A percentile compares a stretch with the other conserved stretches of the same genome.
These are phyloP conservation scores for Rhizophora apiculata DNA, from an alignment of 345 rosid genomes.

Conservation along the genomic window DNA sequence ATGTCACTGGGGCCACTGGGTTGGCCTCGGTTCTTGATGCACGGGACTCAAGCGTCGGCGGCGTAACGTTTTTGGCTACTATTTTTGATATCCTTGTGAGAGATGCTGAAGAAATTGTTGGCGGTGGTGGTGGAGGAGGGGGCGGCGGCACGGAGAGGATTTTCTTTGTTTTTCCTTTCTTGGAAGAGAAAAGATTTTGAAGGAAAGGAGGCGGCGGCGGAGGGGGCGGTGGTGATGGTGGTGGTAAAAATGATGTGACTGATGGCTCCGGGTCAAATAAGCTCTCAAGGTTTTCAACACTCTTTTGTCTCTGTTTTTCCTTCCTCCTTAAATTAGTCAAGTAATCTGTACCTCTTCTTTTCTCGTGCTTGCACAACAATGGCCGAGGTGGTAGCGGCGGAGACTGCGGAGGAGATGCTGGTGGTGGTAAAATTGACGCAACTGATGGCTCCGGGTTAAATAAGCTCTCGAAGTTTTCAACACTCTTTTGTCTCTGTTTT, in stretches of 20 bases:
- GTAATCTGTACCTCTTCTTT: no score
- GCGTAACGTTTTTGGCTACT: background rate
- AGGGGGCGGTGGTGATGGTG: constrained; percentile 23
- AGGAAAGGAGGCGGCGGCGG: constrained; percentile 43
- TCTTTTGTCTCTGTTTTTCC: constrained; percentile 55
- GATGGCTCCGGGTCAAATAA: constrained; percentile 44
- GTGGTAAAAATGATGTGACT: constrained; percentile 16
- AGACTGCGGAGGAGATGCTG: constrained; percentile 19
- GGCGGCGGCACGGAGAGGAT: constrained; percentile 30
- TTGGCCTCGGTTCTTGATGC: constrained; percentile 27
- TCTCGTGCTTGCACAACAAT: no score
- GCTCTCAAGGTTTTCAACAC: constrained; percentile 70
- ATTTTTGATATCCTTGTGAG: background rate
- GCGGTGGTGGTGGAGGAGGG: constrained; percentile 58
- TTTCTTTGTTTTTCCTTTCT: constrained; percentile 53
- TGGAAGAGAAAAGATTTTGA: constrained; percentile 58
- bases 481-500: constrained; percentile 77
- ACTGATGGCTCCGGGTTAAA: constrained; percentile 36
- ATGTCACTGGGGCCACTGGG: constrained; percentile 22
- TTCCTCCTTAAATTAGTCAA: no score
- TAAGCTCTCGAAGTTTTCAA: constrained; percentile 67
- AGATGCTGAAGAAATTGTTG: constrained; percentile 16
- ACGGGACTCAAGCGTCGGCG: constrained; percentile 22
- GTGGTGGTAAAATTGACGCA: constrained; percentile 18
- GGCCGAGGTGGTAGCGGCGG: constrained; percentile 26